A percentile compares a stretch with the other conserved stretches of the same genome.
phyloP scores from a whole-genome alignment of 257 asterid genomes.

The Schizonepeta tenuifolia region DNA sequence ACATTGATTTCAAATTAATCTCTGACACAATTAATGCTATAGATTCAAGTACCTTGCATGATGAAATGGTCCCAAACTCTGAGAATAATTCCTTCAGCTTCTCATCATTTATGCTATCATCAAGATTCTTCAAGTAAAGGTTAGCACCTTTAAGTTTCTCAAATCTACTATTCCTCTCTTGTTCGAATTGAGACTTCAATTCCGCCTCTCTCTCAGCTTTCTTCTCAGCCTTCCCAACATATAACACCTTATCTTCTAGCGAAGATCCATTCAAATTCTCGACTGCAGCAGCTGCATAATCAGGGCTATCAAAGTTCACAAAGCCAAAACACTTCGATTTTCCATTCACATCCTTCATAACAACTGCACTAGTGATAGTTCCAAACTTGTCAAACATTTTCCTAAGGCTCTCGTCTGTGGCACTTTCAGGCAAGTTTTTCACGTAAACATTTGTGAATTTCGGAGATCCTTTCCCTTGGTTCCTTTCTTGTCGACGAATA shows the following conservation, averaged over 20 bases:
- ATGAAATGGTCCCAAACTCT: slow-evolving; percentile 66
- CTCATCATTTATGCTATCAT: slow-evolving; percentile 67
- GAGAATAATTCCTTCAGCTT: slow-evolving; percentile 71
- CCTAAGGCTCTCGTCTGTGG: slow-evolving; percentile 51
- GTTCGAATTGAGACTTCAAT: slow-evolving; percentile 61
- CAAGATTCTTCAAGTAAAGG: slow-evolving; percentile 77
- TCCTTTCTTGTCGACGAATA: slow-evolving; percentile 71
- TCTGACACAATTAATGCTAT: background rate
- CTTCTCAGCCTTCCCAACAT: slow-evolving; percentile 80
- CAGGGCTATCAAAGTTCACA: slow-evolving; percentile 58
- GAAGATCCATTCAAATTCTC: slow-evolving; percentile 59
- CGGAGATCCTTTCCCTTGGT: slow-evolving; percentile 37
- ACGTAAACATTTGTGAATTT: slow-evolving; percentile 73
- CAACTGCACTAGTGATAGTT: slow-evolving; percentile 66
- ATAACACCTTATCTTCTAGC: slow-evolving; percentile 57
- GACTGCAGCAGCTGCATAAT: slow-evolving; percentile 67
- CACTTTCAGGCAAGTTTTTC: slow-evolving; percentile 59
- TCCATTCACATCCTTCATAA: slow-evolving; percentile 64
- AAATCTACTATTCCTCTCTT: slow-evolving; percentile 55
- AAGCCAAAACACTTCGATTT: slow-evolving; percentile 80
- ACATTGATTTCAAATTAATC: background rate
- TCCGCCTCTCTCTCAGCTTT: slow-evolving; percentile 80
- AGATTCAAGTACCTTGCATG: slow-evolving; percentile 66
- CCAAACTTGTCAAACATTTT: slow-evolving; percentile 61
- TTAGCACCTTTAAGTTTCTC: slow-evolving; percentile 69